Conservation (phyloP, 495 filamentous ascomycete genomes). For the Lasiosphaeriaceae sp. region DNA sequence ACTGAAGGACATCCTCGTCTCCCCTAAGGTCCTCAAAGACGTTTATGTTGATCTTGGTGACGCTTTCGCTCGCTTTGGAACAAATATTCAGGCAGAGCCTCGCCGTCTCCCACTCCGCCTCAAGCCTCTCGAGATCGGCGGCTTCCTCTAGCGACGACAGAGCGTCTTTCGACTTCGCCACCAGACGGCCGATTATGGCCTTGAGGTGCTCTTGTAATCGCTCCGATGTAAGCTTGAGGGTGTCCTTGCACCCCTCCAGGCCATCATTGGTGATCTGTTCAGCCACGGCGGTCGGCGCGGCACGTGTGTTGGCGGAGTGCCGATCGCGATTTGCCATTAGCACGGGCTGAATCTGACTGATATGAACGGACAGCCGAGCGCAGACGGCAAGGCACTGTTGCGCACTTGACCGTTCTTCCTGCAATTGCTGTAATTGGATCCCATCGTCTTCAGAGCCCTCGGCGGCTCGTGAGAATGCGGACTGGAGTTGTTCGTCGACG, state of each 20-base stretch:
- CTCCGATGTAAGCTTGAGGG: neutral
- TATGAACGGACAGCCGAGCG: constrained; percentile 32
- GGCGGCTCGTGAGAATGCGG: constrained; percentile 3
- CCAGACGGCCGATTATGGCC: neutral
- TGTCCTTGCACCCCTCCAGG: neutral
- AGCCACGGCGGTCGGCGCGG: neutral
- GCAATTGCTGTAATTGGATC: constrained; percentile 28
- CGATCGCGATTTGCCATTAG: neutral
- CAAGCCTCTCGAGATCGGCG: constrained; percentile 1
- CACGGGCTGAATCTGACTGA: constrained; percentile 24
- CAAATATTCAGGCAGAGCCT: constrained; percentile 6
- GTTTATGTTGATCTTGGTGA: neutral
- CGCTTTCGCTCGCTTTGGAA: constrained; percentile 4
- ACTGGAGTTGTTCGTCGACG: neutral
- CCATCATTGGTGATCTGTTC: neutral
- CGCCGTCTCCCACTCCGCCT: constrained; percentile 7
- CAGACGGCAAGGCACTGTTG: constrained; percentile 44
- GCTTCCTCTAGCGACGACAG: neutral
- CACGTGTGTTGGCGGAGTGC: neutral
- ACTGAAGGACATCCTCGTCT: constrained; percentile 8
- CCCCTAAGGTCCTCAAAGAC: constrained; percentile 5
- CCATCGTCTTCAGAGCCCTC: constrained; percentile 23
- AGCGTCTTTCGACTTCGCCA: neutral
- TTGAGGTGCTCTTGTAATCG: neutral
- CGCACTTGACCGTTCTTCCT: constrained; percentile 39